These are phyloP conservation scores for Gossypium trilobum DNA, from an alignment of 441 rosid genomes.

Conservation along the genomic window DNA sequence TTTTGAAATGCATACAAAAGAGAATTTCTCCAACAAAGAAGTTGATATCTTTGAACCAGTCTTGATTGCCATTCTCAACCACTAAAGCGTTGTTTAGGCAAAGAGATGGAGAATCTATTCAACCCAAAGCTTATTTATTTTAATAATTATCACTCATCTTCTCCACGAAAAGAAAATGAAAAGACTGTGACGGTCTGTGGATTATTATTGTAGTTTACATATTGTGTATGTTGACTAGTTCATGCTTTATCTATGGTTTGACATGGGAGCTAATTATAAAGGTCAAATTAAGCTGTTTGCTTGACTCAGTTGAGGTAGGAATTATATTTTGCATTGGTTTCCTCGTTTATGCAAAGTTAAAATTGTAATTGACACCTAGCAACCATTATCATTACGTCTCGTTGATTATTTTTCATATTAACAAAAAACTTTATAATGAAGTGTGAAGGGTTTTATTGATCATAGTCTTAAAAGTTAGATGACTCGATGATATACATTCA, in stretches of 20 bases:
- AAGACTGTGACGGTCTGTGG: not conserved
- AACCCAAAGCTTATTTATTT: not conserved
- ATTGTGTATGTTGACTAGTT: not conserved
- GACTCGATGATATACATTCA: too few species aligned
- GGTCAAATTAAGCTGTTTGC: not conserved
- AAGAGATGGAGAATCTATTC: not conserved
- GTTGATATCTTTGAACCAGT: not conserved
- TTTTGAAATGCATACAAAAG: too few species aligned
- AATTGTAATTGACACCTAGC: too few species aligned
- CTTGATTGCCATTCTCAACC: not conserved
- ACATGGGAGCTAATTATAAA: not conserved
- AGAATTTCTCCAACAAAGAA: too few species aligned
- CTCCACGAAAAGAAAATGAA: not conserved
- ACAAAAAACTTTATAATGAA: too few species aligned
- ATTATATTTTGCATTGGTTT: too few species aligned
- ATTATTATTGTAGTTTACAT: not conserved
- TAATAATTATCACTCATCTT: not conserved
- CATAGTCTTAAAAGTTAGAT: too few species aligned
- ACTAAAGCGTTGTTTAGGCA: not conserved
- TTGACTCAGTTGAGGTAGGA: too few species aligned
- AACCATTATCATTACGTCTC: too few species aligned
- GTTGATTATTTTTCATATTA: too few species aligned
- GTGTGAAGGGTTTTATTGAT: too few species aligned
- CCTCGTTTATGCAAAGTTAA: too few species aligned
- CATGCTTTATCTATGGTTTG: not conserved